Evolutionary conservation across 2,329 filamentous ascomycete genomes (phyloP).

Genomic region (Phyllosticta citriasiana): DNA sequence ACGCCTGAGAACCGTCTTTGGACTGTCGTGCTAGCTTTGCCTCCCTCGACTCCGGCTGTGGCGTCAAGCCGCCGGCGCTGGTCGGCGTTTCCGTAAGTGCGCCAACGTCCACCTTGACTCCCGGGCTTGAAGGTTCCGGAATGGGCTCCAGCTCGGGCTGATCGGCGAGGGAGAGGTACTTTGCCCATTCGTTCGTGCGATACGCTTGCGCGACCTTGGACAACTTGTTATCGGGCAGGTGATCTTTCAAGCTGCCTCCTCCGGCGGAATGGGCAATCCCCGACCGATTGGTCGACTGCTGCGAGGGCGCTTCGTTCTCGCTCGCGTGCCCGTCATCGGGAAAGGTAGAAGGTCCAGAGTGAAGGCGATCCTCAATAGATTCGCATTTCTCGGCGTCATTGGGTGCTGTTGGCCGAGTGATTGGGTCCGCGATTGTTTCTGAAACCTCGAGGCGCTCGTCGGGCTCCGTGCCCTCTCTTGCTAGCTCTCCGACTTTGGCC

Average conservation of each 20-base stretch:
- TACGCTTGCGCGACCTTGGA: conserved; percentile 74
- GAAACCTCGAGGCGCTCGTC: background rate
- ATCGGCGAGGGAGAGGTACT: conserved; percentile 73
- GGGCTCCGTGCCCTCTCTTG: background rate
- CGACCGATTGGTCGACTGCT: conserved; percentile 3
- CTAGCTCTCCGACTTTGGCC: background rate
- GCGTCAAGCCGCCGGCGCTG: background rate
- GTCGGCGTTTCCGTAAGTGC: background rate
- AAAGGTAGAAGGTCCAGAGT: conserved; percentile 1
- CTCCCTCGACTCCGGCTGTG: background rate
- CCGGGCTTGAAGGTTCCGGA: conserved; percentile 37
- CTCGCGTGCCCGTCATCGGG: conserved; percentile 2
- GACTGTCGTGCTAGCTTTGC: background rate
- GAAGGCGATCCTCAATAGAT: conserved; percentile 4
- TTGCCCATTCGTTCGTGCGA: conserved; percentile 92
- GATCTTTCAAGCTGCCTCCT: conserved; percentile 27
- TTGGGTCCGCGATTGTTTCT: background rate
- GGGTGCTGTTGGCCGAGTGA: background rate
- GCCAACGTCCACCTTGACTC: conserved; percentile 26
- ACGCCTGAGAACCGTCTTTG: background rate
- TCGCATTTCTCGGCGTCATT: background rate
- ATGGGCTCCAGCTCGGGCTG: conserved; percentile 56
- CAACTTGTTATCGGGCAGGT: conserved; percentile 53
- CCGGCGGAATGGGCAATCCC: conserved; percentile 6
- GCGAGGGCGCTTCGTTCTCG: conserved; percentile 6